phyloP scores from a whole-genome alignment of 2,329 filamentous ascomycete genomes.

The Colletotrichum tropicicola region DNA sequence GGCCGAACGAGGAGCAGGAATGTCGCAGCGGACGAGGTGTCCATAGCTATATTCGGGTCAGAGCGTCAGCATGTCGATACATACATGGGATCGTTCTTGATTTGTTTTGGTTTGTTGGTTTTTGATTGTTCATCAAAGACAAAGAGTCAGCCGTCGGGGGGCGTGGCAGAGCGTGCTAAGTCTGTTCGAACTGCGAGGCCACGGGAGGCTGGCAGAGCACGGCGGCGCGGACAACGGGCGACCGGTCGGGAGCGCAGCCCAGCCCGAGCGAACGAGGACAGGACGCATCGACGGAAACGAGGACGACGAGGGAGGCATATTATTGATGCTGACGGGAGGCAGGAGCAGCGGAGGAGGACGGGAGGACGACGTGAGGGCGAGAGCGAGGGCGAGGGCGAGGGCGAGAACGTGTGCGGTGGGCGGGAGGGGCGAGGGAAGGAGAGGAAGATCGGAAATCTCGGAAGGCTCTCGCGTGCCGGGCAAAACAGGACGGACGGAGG shows the following conservation, averaged over 20 bases:
- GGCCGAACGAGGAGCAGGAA: constrained; percentile 93
- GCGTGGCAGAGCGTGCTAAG: neutral
- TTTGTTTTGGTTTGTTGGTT: neutral
- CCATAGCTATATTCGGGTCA: constrained; percentile 76
- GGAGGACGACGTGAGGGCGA: constrained; percentile 46
- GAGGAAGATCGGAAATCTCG: constrained; percentile 42
- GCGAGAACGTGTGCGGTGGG: constrained; percentile 45
- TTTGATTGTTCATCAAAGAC: constrained; percentile 5
- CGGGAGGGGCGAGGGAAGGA: constrained; percentile 41
- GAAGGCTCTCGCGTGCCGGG: constrained; percentile 37
- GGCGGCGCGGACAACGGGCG: constrained; percentile 12
- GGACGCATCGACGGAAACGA: constrained; percentile 46
- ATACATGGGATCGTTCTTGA: neutral
- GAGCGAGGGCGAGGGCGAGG: constrained; percentile 43
- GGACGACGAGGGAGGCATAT: constrained; percentile 44
- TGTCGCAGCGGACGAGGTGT: constrained; percentile 97
- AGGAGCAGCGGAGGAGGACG: constrained; percentile 31
- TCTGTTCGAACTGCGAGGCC: constrained; percentile 13
- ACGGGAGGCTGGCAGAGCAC: constrained; percentile 21
- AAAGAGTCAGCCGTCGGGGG: constrained; percentile 14
- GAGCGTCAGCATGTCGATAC: constrained; percentile 54
- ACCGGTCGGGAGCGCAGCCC: constrained; percentile 1
- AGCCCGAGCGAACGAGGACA: constrained; percentile 25
- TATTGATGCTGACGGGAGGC: too few species aligned
- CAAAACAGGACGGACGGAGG: constrained; percentile 55